phyloP scores from a whole-genome alignment of 257 asterid genomes.

The Scutellaria baicalensis region DNA sequence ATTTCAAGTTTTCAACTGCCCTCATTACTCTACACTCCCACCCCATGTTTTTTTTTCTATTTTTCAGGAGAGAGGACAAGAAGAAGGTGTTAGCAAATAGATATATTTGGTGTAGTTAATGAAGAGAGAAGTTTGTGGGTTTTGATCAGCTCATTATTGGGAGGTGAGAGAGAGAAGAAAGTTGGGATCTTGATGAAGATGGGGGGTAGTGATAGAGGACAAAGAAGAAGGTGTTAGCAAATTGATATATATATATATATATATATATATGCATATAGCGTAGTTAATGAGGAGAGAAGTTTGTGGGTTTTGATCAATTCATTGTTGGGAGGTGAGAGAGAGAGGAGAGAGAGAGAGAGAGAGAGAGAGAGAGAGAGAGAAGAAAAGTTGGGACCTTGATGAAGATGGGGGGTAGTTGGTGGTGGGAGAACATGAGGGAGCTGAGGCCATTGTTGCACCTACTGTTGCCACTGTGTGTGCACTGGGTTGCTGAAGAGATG shows the following conservation, averaged over 20 bases:
- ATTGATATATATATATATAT: too few species aligned
- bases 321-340: not conserved
- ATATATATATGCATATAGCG: too few species aligned
- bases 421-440: conserved; percentile 37
- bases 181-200: not conserved
- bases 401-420: conserved; percentile 22
- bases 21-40: not conserved
- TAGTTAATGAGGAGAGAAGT: too few species aligned
- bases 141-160: not conserved
- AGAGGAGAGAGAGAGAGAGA: conserved; percentile 21
- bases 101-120: too few species aligned
- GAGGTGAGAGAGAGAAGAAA: not conserved
- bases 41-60: not conserved
- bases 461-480: conserved; percentile 62
- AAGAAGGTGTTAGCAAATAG: too few species aligned
- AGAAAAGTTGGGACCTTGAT: not conserved
- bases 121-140: too few species aligned
- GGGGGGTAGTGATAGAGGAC: conserved; percentile 23
- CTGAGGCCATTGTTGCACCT: conserved; percentile 55
- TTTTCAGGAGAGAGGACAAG: not conserved
- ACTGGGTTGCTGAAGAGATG: conserved; percentile 94
- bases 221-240: conserved; percentile 1
- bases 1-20: not conserved
- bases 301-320: too few species aligned
- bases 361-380: too few species aligned